Base-by-base conservation (phyloP, 2,329 filamentous ascomycete genomes). In the Botryosphaeria agaves region DNA sequence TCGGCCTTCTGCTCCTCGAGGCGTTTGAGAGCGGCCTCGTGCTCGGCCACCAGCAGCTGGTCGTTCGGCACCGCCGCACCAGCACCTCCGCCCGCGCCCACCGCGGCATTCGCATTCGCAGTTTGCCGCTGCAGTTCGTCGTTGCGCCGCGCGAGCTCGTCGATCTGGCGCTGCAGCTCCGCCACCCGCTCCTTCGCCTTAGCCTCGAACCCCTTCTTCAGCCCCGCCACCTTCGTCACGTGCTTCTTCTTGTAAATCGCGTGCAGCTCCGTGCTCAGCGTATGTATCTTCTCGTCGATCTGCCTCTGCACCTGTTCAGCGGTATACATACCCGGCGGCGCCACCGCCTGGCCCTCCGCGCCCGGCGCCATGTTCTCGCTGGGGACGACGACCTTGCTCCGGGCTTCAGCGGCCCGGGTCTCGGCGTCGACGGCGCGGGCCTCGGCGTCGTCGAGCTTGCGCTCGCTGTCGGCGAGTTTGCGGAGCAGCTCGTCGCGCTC, bases 241-340 rank as follows among this genome's bases (percentile, higher is more conserved):
- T 98, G 89, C 59, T 98, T 98, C 48, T 78, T 75, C 60, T 94
- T 95, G 67, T 98, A 98, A 7, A 93, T 66, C 0, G 76, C 68
- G 50, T 98, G 89, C 24, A 98, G 66, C 48, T 98, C 89, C 18
- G 83, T 71, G n/a, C 56, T 58, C 7, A 64, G 55, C 12, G 59
- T 56, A 28, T 87, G 85, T 24, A 95, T 84, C 40, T 85, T 83
- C 54, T 93, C 83, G 14, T 94, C 85, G 29, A 93, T 78, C 39
- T 92, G 83, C 23, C 59, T 62, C 19, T 66, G 58, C 16, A 64
- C 57, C 28, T 61, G 51, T 12, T 23, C 21, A 23, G 21, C 9
- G 9, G 21, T 23, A 12, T 11, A 23, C n/a, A n/a, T n/a, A 7
- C 21, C 12, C 21, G 21, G 21, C 3, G 9, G 21, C 21, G 9